Conservation (phyloP, 2,329 filamentous ascomycete species). For the Calonectria leucothoes region DNA sequence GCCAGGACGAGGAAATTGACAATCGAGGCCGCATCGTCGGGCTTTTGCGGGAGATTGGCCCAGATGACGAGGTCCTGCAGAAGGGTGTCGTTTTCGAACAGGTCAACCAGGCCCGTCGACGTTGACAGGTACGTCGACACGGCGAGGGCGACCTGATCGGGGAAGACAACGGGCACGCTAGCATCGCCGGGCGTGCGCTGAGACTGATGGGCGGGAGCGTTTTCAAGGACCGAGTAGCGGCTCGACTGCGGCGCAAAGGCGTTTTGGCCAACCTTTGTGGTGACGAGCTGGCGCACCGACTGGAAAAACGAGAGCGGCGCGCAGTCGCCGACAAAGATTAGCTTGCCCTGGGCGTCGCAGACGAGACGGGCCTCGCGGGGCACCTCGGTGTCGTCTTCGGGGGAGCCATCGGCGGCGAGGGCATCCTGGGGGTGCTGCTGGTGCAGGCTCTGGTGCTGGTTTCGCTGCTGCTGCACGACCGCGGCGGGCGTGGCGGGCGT, state of each 20-base stretch:
- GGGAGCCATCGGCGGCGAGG: constrained; percentile 22
- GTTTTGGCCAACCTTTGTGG: constrained; percentile 57
- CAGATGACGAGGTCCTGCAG: constrained; percentile 55
- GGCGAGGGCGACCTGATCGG: constrained; percentile 40
- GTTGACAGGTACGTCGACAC: constrained; percentile 52
- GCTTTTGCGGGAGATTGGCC: constrained; percentile 48
- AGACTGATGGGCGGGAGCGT: constrained; percentile 47
- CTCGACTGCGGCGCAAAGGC: constrained; percentile 64
- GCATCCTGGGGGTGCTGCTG: background rate
- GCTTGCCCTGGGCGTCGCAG: constrained; percentile 63
- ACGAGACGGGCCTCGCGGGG: constrained; percentile 64
- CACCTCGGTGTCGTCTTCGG: constrained; percentile 66
- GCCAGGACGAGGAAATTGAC: constrained; percentile 63
- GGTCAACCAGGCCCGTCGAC: constrained; percentile 60
- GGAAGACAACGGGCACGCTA: constrained; percentile 42
- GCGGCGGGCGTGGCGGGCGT: constrained; percentile 30
- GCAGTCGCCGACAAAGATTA: constrained; percentile 68
- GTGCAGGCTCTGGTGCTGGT: background rate
- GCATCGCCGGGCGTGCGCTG: constrained; percentile 31
- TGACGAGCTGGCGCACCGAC: constrained; percentile 64
- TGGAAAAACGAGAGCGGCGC: constrained; percentile 68
- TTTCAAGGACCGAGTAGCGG: constrained; percentile 62
- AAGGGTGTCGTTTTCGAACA: constrained; percentile 58
- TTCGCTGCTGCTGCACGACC: background rate
- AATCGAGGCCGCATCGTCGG: constrained; percentile 53